These are phyloP conservation scores for Skeletonema tropicum DNA, from an alignment of 108 stramenopile genomes.

Conservation along the genomic window DNA sequence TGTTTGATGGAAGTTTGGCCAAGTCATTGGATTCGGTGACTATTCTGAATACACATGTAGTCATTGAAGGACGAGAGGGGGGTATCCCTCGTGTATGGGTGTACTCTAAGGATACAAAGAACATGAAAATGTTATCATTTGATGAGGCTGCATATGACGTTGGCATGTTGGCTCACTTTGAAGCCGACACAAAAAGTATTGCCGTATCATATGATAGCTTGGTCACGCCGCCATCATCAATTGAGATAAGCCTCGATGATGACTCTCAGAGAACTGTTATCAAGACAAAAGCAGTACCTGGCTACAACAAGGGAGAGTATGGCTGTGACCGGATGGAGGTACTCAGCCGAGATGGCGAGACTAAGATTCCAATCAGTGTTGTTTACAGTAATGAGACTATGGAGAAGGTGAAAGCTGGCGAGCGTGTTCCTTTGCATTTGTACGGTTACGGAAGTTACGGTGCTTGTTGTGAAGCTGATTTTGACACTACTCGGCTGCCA, in stretches of 20 bases:
- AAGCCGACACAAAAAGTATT: constrained; percentile 71
- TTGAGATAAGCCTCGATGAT: constrained; percentile 64
- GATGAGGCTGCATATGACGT: constrained; percentile 85
- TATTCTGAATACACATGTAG: constrained; percentile 58
- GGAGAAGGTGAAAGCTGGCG: constrained; percentile 50
- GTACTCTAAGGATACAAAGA: constrained; percentile 44
- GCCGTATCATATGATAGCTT: constrained; percentile 85
- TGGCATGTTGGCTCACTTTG: constrained; percentile 61
- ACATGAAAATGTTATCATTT: constrained; percentile 60
- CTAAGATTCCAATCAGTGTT: constrained; percentile 80
- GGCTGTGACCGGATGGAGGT: constrained; percentile 77
- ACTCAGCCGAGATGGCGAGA: constrained; percentile 76
- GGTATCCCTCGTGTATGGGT: constrained; percentile 82
- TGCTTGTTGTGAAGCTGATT: constrained; percentile 83
- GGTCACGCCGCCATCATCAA: constrained; percentile 72
- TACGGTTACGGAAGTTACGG: constrained; percentile 96
- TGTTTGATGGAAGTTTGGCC: constrained; percentile 71
- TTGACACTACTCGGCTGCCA: constrained; percentile 67
- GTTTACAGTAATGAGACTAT: constrained; percentile 86
- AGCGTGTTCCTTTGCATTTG: constrained; percentile 76
- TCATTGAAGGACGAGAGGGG: constrained; percentile 64
- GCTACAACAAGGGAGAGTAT: constrained; percentile 85
- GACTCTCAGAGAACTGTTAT: constrained; percentile 53
- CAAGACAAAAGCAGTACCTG: constrained; percentile 85
- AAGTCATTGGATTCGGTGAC: constrained; percentile 58